phyloP scores from a whole-genome alignment of 2,329 filamentous ascomycete genomes.

The Xylaria hypoxylon region DNA sequence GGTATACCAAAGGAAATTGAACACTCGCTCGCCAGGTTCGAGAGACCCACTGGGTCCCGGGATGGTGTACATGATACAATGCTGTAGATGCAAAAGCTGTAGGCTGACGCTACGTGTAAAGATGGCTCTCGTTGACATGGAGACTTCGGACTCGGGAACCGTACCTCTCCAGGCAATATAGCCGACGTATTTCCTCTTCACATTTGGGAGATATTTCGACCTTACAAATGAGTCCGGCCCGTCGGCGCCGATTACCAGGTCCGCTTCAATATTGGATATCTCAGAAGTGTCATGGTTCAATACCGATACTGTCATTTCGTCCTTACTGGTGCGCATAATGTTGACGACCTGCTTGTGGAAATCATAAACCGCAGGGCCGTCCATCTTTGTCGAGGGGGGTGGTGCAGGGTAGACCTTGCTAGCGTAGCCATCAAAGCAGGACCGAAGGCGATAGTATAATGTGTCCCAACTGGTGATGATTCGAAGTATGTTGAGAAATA shows the following conservation, averaged over 20 bases:
- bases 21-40: slow-evolving; percentile 23
- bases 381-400: neutral
- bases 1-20: slow-evolving; percentile 40
- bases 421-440: slow-evolving; percentile 31
- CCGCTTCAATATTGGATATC: slow-evolving; percentile 6
- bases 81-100: slow-evolving; percentile 2
- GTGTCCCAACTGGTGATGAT: slow-evolving; percentile 37
- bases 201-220: slow-evolving; percentile 27
- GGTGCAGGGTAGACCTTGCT: slow-evolving; percentile 28
- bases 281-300: no score
- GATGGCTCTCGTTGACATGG: slow-evolving; percentile 12
- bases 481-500: slow-evolving; percentile 12
- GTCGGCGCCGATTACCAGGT: slow-evolving; percentile 36
- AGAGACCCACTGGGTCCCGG: slow-evolving; percentile 27
- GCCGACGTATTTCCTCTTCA: slow-evolving; percentile 27
- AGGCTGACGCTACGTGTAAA: slow-evolving; percentile 1
- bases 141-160: slow-evolving; percentile 30
- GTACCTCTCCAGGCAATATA: slow-evolving; percentile 39
- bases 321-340: neutral
- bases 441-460: slow-evolving; percentile 35
- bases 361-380: slow-evolving; percentile 15
- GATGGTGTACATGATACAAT: slow-evolving; percentile 36
- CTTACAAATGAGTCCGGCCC: slow-evolving; percentile 31
- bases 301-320: no score
- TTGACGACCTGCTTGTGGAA: slow-evolving; percentile 1